Percentiles rank a stretch among this genome's conserved stretches.
phyloP scores from a whole-genome alignment of 2,329 filamentous ascomycete species.

The Macroventuria anomochaeta region DNA sequence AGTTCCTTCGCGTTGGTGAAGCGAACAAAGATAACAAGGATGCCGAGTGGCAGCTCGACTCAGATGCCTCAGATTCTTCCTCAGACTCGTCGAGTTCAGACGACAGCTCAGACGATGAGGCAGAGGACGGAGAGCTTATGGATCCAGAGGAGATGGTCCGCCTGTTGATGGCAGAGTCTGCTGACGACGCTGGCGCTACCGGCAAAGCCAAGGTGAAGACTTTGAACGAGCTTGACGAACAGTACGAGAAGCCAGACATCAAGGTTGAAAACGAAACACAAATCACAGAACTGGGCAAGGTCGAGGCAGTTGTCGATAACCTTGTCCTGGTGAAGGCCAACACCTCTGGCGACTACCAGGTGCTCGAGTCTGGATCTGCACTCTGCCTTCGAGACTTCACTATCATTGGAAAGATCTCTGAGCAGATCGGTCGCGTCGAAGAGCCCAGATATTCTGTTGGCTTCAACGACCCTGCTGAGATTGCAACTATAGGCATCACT shows the following conservation, averaged over 20 bases:
- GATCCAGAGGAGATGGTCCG: slow-evolving; percentile 82
- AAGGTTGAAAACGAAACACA: slow-evolving; percentile 78
- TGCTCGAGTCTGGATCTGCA: slow-evolving; percentile 83
- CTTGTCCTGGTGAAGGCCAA: slow-evolving; percentile 79
- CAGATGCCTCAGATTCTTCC: slow-evolving; percentile 66
- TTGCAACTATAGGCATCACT: slow-evolving; percentile 70
- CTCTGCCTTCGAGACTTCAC: slow-evolving; percentile 78
- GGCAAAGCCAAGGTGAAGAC: slow-evolving; percentile 70
- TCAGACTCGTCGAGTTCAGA: slow-evolving; percentile 57
- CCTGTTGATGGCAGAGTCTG: slow-evolving; percentile 83
- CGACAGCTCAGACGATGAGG: slow-evolving; percentile 64
- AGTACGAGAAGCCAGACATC: slow-evolving; percentile 72
- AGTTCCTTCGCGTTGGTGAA: slow-evolving; percentile 54
- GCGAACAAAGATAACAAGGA: slow-evolving; percentile 59
- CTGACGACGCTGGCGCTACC: slow-evolving; percentile 77
- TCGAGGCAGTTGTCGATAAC: slow-evolving; percentile 80
- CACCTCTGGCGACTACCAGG: slow-evolving; percentile 79
- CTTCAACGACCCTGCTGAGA: slow-evolving; percentile 72
- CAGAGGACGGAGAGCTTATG: slow-evolving; percentile 70
- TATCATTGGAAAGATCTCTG: slow-evolving; percentile 81
- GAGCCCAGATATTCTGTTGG: slow-evolving; percentile 85
- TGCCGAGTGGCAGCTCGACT: slow-evolving; percentile 81
- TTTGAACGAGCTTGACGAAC: slow-evolving; percentile 74
- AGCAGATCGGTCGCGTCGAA: slow-evolving; percentile 84
- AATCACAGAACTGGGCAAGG: slow-evolving; percentile 74